Evolutionary conservation across 257 asterid species (phyloP), one percentile per base, ranked within the genome.

Genomic region (Solanum paucissectum): DNA sequence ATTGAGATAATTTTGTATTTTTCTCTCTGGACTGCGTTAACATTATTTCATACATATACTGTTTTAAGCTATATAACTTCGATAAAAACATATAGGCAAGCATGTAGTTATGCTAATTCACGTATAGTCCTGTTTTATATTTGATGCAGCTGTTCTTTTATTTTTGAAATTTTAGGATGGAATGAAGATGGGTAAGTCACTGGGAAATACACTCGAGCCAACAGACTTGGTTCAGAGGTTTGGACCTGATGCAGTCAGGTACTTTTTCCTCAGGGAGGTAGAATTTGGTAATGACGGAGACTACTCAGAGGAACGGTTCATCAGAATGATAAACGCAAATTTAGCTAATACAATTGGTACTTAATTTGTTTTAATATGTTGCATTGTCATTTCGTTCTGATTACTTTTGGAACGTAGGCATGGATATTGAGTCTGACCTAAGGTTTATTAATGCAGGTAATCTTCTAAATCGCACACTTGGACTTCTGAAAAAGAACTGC

Each of bases 401-500:
- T 88, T 84, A 23, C 38, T 27, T 34, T 32, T 69, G 71, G 88
- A 88, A 20, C 73, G 73, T 58, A 46, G 23, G 55, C 21, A 23
- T 83, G 21, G 55, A 40, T 83, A 76, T 68, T 52, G 34, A 74
- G 46, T 85, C 76, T 91, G 69, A 83, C 46, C 32, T 42, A n/a
- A 18, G 40, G 29, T 36, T 76, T 72, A 33, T 75, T 86, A 52
- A 37, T 38, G 69, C 92, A 97, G 99, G 99, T 81, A 97, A 97
- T 94, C 99, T 97, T 91, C 98, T 97, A 68, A 97, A 96, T 86
- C 99, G 99, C 44, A 95, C 99, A 23, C 98, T 97, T 85, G 99
- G 99, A 74, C 98, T 97, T 83, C 88, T 95, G 92, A 93, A 93
- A 88, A 97, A 97, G 92, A 95, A 95, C 71, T 95, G 99, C 74